phyloP scores from a whole-genome alignment of 768 basidiomycete species.

The Boletus huronensis region DNA sequence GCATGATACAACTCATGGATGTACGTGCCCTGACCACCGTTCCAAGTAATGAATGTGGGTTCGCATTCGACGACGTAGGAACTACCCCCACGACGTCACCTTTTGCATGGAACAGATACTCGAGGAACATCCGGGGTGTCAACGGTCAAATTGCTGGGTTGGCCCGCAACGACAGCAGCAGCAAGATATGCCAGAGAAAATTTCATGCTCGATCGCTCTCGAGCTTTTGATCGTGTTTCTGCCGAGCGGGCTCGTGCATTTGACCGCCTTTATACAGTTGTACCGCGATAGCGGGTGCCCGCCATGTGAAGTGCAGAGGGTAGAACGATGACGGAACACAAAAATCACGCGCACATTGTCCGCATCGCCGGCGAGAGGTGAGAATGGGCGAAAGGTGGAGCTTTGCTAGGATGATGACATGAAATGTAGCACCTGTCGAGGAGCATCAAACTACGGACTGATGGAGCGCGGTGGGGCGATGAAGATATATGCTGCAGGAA shows the following conservation, averaged over 20 bases:
- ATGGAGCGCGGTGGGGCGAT: neutral
- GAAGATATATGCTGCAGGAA: neutral
- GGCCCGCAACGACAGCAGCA: neutral
- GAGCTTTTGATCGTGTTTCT: neutral
- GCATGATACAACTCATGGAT: too few species aligned
- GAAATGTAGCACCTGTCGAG: too few species aligned
- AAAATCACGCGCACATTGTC: neutral
- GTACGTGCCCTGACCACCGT: neutral
- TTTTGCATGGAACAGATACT: neutral
- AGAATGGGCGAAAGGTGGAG: neutral
- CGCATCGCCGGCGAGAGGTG: neutral
- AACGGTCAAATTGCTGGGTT: neutral
- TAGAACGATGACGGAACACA: neutral
- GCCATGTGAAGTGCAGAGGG: neutral
- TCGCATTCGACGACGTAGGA: neutral
- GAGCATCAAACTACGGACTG: neutral
- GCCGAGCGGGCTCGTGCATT: neutral
- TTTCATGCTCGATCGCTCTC: neutral
- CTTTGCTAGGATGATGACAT: neutral
- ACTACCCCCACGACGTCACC: neutral
- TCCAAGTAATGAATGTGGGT: neutral
- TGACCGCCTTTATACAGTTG: neutral
- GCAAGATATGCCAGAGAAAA: neutral
- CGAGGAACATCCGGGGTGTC: neutral
- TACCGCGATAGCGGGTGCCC: neutral